Evolutionary conservation across 2,329 filamentous ascomycete genomes (phyloP), one percentile per base, ranked within the genome.

Genomic region (Cordyceps farinosa): DNA sequence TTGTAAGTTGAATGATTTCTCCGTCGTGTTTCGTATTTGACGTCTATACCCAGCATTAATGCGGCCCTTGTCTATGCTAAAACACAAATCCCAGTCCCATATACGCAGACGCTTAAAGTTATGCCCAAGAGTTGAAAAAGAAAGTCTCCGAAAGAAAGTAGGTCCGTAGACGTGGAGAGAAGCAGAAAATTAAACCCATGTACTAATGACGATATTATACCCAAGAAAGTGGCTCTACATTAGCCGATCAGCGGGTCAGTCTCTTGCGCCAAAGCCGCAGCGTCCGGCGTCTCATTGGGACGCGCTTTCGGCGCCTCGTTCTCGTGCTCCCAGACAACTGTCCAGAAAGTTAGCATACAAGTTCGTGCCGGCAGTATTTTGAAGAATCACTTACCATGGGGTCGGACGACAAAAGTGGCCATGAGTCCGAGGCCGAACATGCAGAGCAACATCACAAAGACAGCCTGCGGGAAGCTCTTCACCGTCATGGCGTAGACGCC

Each of bases 401-500:
- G 89, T 70, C 80, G 84, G 32, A 98, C 80, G 61, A 92, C 84
- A 74, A 88, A 89, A 70, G 87, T 90, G 61, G 86, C 81, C 2
- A 87, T 58, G 36, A 94, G 82, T 0, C 87, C 87, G 9, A 87
- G 30, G 1, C 78, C 83, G 72, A 96, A 96, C 0, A 90, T 79
- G 8, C 77, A 76, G 0, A 84, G 79, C 51, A 98, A 76, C 56
- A 90, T 85, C 9, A 96, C 85, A 73, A 97, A 97, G 0, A 96
- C 88, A 1, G 91, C 87, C 74, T 95, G 91, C 0, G 91, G 87
- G 67, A 90, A 94, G 1, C 78, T 86, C 27, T 83, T 86, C 1
- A 97, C 91, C 0, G 95, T 98, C 2, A 83, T 79, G 15, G 89
- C 90, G 73, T 96, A 99, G 10, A 98, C 85, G 5, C 90, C 84